phyloP scores from a whole-genome alignment of 495 filamentous ascomycete species.

The Trichoderma gamsii region DNA sequence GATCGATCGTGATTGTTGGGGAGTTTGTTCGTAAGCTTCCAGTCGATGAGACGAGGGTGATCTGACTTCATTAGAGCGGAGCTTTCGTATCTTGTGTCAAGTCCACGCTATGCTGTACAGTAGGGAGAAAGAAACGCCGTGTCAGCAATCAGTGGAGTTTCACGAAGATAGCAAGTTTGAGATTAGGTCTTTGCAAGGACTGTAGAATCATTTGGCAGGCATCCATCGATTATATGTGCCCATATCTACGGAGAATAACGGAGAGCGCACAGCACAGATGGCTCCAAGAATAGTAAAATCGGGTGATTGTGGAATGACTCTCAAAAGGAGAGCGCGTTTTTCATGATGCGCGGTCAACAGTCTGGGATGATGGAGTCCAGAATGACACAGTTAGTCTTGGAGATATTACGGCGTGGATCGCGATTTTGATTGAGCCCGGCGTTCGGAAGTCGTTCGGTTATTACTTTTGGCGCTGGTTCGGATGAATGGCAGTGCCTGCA shows the following conservation, averaged over 20 bases:
- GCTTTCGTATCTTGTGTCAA: background rate
- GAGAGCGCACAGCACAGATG: background rate
- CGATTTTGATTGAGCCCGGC: background rate
- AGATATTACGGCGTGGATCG: background rate
- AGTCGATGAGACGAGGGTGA: background rate
- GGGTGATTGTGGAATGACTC: background rate
- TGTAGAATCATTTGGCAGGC: background rate
- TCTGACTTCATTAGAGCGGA: background rate
- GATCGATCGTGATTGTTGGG: background rate
- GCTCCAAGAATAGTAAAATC: background rate
- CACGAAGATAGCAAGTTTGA: background rate
- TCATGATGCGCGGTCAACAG: background rate
- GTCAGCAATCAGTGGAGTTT: conserved; percentile 3
- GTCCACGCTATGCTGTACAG: no score
- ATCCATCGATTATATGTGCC: background rate
- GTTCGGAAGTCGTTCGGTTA: conserved; percentile 14
- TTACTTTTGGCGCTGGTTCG: background rate
- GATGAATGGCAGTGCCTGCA: conserved; percentile 6
- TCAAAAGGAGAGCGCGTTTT: background rate
- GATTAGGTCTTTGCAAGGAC: background rate
- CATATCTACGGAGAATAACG: background rate
- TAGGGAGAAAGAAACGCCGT: background rate
- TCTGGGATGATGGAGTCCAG: background rate
- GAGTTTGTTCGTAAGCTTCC: background rate
- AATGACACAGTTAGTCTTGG: background rate